These are phyloP conservation scores for Aspergillus niger DNA, from an alignment of 2,329 filamentous ascomycete genomes.

Conservation along the genomic window DNA sequence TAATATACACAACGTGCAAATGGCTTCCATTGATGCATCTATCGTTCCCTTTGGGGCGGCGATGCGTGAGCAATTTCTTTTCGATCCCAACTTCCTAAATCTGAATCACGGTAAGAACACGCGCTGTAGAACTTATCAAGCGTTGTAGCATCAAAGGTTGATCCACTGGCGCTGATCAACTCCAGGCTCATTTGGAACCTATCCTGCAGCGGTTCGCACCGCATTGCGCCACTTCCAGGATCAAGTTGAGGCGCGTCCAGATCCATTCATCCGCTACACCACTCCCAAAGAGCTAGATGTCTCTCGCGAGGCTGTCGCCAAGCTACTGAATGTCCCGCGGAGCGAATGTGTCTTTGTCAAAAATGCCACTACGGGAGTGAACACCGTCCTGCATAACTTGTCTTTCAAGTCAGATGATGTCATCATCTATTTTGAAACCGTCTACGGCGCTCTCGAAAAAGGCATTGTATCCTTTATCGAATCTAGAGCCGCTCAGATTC, in stretches of 20 bases:
- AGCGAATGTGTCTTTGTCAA: constrained; percentile 73
- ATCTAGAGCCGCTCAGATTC: constrained; percentile 53
- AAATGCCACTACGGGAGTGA: constrained; percentile 72
- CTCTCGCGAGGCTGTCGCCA: constrained; percentile 65
- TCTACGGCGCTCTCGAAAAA: constrained; percentile 78
- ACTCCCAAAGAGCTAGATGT: constrained; percentile 58
- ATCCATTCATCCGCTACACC: constrained; percentile 66
- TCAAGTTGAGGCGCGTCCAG: too few species aligned
- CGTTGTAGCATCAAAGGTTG: neutral
- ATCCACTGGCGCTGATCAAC: neutral
- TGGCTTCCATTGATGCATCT: too few species aligned
- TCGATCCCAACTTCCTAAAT: constrained; percentile 67
- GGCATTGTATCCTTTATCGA: constrained; percentile 73
- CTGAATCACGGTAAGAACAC: constrained; percentile 70
- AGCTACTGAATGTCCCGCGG: constrained; percentile 65
- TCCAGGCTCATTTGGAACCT: constrained; percentile 72
- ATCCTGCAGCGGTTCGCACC: constrained; percentile 50
- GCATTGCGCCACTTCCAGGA: too few species aligned
- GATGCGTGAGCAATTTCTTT: constrained; percentile 67
- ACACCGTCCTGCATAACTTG: constrained; percentile 76
- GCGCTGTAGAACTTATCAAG: neutral
- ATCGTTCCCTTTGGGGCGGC: constrained; percentile 52
- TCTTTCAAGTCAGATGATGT: constrained; percentile 69
- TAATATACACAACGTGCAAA: too few species aligned
- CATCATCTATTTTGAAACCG: constrained; percentile 72